phyloP scores from a whole-genome alignment of 495 filamentous ascomycete species.

The Hyaloscypha hepaticicola region DNA sequence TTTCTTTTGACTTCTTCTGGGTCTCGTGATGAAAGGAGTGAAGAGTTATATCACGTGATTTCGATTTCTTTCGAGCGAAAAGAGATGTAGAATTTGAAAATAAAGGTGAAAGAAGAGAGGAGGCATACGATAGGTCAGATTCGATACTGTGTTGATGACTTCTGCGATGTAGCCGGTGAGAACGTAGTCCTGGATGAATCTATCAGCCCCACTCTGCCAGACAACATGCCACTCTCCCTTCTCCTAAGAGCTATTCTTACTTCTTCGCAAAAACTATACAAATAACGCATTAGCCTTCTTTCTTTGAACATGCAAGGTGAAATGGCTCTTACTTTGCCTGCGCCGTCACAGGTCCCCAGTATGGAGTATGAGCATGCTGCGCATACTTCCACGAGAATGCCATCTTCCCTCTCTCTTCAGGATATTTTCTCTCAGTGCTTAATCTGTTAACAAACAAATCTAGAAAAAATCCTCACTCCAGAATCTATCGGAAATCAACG shows the following conservation, averaged over 20 bases:
- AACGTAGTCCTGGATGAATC: slow-evolving; percentile 47
- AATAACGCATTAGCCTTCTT: background rate
- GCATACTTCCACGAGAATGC: slow-evolving; percentile 23
- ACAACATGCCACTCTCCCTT: background rate
- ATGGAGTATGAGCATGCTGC: slow-evolving; percentile 18
- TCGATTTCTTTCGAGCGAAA: background rate
- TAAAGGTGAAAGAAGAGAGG: background rate
- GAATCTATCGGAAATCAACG: no score
- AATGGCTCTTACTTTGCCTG: slow-evolving; percentile 25
- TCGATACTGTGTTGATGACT: slow-evolving; percentile 57
- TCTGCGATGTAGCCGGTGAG: slow-evolving; percentile 54
- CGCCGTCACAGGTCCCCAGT: slow-evolving; percentile 26
- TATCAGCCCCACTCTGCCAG: slow-evolving; percentile 3
- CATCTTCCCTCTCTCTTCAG: slow-evolving; percentile 7
- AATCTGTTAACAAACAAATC: no score
- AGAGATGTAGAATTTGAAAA: background rate
- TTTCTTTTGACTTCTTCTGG: background rate
- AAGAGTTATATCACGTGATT: slow-evolving; percentile 4
- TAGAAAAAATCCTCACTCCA: no score
- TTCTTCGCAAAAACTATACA: slow-evolving; percentile 34
- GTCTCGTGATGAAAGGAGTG: background rate
- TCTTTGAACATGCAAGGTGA: background rate
- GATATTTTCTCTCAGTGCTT: no score
- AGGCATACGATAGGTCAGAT: slow-evolving; percentile 47
- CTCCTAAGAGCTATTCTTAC: slow-evolving; percentile 6